Evolutionary conservation across 352 stramenopile genomes (phyloP).

Genomic region (Thraustotheca clavata): DNA sequence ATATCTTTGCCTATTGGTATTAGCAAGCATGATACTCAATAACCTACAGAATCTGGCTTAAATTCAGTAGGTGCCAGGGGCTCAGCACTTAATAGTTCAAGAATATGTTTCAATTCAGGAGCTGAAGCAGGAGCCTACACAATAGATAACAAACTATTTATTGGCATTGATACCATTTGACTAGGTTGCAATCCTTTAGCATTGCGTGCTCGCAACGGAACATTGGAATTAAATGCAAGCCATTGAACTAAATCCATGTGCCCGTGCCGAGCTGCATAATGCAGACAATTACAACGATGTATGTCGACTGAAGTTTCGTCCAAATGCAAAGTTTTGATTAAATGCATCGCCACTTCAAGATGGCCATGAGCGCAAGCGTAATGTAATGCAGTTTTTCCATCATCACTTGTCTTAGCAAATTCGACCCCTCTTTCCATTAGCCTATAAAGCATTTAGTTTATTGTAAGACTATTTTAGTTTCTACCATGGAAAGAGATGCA

Average conservation of each 20-base stretch:
- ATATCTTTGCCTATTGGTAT: not conserved
- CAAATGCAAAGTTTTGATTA: not conserved
- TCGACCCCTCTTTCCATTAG: not conserved
- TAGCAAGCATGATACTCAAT: not conserved
- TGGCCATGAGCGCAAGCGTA: constrained; percentile 1
- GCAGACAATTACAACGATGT: constrained; percentile 7
- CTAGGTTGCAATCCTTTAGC: not conserved
- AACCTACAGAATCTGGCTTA: not conserved
- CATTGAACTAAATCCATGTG: constrained; percentile 13
- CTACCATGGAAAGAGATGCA: constrained; percentile 4
- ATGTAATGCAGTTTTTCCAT: constrained; percentile 13
- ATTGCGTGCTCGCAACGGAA: not conserved
- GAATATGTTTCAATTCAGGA: constrained; percentile 7
- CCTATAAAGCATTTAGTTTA: constrained; percentile 3
- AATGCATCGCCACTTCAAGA: not conserved
- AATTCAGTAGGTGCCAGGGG: not conserved
- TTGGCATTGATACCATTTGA: not conserved
- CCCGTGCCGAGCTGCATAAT: constrained; percentile 5
- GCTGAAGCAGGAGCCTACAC: not conserved
- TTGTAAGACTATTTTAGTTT: too few relatives aligned
- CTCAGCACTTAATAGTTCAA: constrained; percentile 1
- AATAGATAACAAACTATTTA: not conserved
- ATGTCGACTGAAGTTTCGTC: not conserved
- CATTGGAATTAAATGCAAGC: constrained; percentile 6
- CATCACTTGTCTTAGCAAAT: not conserved